Evolutionary conservation across 805 yeast genomes (phyloP).

Genomic region (Scheffersomyces spartinae): DNA sequence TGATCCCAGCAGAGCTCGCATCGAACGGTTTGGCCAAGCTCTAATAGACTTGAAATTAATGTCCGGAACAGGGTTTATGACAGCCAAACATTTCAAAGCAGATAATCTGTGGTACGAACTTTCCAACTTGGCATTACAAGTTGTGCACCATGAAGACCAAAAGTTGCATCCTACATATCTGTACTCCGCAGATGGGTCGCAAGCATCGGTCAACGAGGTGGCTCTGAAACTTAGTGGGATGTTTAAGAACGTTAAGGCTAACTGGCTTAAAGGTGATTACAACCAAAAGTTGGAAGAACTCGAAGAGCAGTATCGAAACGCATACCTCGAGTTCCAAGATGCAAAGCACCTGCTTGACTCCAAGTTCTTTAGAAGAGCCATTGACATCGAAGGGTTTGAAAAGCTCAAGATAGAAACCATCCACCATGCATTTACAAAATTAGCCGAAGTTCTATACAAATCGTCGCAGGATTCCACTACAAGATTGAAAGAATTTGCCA

Average conservation of each 20-base stretch:
- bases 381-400: constrained; percentile 23
- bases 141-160: constrained; percentile 3
- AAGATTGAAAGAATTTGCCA: constrained; percentile 13
- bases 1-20: constrained; percentile 22
- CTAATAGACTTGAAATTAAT: constrained; percentile 23
- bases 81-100: constrained; percentile 23
- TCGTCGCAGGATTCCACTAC: constrained; percentile 14
- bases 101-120: constrained; percentile 36
- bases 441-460: constrained; percentile 22
- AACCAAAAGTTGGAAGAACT: constrained; percentile 15
- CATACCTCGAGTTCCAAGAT: constrained; percentile 21
- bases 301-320: constrained; percentile 21
- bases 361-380: constrained; percentile 11
- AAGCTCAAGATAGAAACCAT: constrained; percentile 19
- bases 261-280: constrained; percentile 18
- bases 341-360: constrained; percentile 18
- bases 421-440: constrained; percentile 18
- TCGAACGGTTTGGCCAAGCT: constrained; percentile 30
- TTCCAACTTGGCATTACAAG: constrained; percentile 19
- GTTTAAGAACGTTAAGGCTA: constrained; percentile 19
- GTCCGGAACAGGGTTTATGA: constrained; percentile 19
- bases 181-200: too few relatives aligned
- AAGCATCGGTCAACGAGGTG: constrained; percentile 11
- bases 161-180: too few relatives aligned
- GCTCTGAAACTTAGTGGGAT: constrained; percentile 17